Percentiles rank a stretch among this genome's conserved stretches.
These are phyloP conservation scores for Fusarium begoniae DNA, from an alignment of 2,329 filamentous ascomycete species.

Conservation along the genomic window DNA sequence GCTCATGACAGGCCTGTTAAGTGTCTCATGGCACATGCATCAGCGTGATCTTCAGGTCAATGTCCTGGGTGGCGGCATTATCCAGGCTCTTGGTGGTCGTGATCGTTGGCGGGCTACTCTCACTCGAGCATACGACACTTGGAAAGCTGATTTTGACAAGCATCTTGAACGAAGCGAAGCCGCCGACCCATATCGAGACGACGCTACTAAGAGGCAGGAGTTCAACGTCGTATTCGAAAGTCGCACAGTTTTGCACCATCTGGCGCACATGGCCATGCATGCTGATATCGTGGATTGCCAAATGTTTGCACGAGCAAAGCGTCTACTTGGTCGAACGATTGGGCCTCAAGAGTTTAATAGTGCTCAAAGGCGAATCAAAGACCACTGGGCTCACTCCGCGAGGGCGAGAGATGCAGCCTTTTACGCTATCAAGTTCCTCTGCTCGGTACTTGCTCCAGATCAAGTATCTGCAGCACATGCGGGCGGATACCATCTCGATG, in stretches of 20 bases:
- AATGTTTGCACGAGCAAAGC: conserved; percentile 88
- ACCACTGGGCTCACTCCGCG: conserved; percentile 87
- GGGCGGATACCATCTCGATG: conserved; percentile 53
- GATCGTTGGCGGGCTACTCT: conserved; percentile 91
- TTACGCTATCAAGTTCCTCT: conserved; percentile 89
- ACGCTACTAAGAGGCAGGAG: conserved; percentile 69
- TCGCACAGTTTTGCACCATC: conserved; percentile 86
- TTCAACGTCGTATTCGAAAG: conserved; percentile 79
- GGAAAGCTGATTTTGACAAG: conserved; percentile 92
- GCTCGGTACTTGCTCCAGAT: conserved; percentile 78
- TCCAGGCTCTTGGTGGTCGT: conserved; percentile 81
- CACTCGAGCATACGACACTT: conserved; percentile 89
- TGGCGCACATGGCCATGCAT: conserved; percentile 98
- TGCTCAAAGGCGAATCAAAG: conserved; percentile 84
- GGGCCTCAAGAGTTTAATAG: conserved; percentile 82
- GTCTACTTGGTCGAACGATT: conserved; percentile 86
- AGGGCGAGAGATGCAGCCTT: conserved; percentile 90
- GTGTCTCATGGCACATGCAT: conserved; percentile 97
- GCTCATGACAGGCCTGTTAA: conserved; percentile 91
- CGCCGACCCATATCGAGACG: conserved; percentile 64
- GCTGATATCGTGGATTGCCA: conserved; percentile 98
- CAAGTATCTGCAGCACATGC: conserved; percentile 48
- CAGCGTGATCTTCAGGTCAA: conserved; percentile 93
- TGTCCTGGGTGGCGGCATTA: conserved; percentile 77
- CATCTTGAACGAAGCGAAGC: conserved; percentile 71